Conservation (phyloP, 139 green algal genomes). For the Chlorella sp. region DNA sequence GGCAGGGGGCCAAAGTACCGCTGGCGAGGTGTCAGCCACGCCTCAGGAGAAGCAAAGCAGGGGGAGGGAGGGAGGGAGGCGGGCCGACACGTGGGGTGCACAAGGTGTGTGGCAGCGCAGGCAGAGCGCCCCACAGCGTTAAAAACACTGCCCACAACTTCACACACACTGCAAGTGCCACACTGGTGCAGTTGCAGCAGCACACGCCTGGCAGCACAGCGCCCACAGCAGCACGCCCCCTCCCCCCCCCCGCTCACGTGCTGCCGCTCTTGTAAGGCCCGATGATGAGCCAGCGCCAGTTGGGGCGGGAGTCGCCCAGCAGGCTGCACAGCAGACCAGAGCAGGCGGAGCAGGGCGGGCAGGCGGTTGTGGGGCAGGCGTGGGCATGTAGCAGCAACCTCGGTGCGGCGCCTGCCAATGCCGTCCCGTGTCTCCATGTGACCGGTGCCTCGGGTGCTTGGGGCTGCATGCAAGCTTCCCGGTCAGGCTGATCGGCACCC, state of each 20-base stretch:
- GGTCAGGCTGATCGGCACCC: no score
- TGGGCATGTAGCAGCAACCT: no score
- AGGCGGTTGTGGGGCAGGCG: no score
- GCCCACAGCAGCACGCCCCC: not conserved
- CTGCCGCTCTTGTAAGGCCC: constrained; percentile 79
- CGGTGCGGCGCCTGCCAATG: no score
- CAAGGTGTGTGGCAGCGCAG: no score
- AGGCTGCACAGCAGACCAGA: constrained; percentile 75
- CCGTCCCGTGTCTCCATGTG: not conserved
- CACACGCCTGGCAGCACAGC: not conserved
- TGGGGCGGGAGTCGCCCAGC: constrained; percentile 62
- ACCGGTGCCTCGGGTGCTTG: not conserved
- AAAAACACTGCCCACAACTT: not conserved
- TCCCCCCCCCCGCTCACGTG: not conserved
- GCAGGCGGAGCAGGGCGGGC: not conserved
- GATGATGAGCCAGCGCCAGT: constrained; percentile 93
- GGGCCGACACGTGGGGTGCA: no score
- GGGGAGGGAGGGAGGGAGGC: no score
- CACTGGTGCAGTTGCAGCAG: not conserved
- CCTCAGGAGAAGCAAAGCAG: no score
- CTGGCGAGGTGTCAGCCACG: no score
- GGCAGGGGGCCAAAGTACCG: no score
- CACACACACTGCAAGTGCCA: not conserved
- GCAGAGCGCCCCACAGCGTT: no score
- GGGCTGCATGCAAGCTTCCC: no score